Percentiles rank a stretch among this genome's conserved stretches.
Conservation (phyloP, 148 eudicot species). For the Camellia granthamiana region DNA sequence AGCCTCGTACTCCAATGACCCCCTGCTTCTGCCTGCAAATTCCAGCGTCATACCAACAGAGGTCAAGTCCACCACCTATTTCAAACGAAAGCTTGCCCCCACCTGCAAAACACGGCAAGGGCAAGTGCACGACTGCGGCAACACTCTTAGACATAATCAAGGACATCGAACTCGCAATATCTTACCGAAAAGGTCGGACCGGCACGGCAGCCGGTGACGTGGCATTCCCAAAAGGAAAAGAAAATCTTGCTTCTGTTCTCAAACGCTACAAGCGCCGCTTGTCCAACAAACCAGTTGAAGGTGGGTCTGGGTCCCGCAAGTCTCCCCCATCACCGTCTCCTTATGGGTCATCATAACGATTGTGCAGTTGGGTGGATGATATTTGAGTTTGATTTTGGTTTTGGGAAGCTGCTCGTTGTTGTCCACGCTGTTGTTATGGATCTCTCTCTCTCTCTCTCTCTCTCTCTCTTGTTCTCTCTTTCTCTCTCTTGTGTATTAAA, state of each 20-base stretch:
- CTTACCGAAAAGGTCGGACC: slow-evolving; percentile 78
- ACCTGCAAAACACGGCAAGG: slow-evolving; percentile 53
- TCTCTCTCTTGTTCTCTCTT: background rate
- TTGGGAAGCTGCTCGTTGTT: background rate
- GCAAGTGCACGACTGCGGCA: slow-evolving; percentile 69
- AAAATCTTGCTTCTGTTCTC: slow-evolving; percentile 86
- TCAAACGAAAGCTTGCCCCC: slow-evolving; percentile 70
- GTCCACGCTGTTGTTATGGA: background rate
- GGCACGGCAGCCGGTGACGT: slow-evolving; percentile 99
- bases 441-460: background rate
- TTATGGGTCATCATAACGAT: background rate
- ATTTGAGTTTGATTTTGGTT: background rate
- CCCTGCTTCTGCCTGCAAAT: slow-evolving; percentile 92
- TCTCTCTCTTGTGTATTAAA: slow-evolving; percentile 1
- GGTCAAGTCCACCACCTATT: slow-evolving; percentile 49
- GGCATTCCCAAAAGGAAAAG: slow-evolving; percentile 95
- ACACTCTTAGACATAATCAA: slow-evolving; percentile 68
- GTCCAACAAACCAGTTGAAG: slow-evolving; percentile 56
- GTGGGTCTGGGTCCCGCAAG: slow-evolving; percentile 16
- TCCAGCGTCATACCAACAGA: slow-evolving; percentile 57
- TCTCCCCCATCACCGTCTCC: background rate
- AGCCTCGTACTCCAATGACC: slow-evolving; percentile 56
- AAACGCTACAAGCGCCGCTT: slow-evolving; percentile 89
- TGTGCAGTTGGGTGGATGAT: background rate
- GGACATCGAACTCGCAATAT: slow-evolving; percentile 81